Conservation (phyloP, 2,329 filamentous ascomycete genomes). For the Parasarocladium wereldwijsianum region DNA sequence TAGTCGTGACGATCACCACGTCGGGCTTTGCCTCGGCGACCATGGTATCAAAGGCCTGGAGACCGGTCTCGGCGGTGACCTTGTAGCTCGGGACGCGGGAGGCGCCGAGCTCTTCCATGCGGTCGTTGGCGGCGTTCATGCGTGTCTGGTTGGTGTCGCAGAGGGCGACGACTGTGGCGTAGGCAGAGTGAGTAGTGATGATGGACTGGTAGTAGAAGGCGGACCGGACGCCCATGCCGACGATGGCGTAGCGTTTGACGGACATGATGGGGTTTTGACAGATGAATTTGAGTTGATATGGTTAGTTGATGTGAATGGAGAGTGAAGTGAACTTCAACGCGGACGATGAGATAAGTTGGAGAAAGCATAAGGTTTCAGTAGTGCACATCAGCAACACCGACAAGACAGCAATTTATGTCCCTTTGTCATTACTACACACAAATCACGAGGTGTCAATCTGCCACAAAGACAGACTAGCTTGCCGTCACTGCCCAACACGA, state of each 20-base stretch:
- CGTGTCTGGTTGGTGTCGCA: slow-evolving; percentile 31
- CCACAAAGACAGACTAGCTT: too few species aligned
- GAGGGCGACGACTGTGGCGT: slow-evolving; percentile 24
- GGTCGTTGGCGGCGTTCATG: slow-evolving; percentile 25
- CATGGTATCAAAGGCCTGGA: slow-evolving; percentile 29
- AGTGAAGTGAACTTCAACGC: too few species aligned
- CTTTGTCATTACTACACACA: too few species aligned
- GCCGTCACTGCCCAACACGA: too few species aligned
- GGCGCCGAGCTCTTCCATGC: slow-evolving; percentile 19
- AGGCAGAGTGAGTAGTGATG: slow-evolving; percentile 21
- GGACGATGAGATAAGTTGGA: too few species aligned
- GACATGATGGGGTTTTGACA: slow-evolving; percentile 6
- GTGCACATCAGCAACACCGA: too few species aligned
- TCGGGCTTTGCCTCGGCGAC: slow-evolving; percentile 27
- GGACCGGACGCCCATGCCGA: slow-evolving; percentile 28
- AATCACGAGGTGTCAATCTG: too few species aligned
- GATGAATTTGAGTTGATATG: too few species aligned
- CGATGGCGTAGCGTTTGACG: slow-evolving; percentile 18
- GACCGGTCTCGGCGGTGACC: too few species aligned
- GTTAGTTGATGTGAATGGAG: too few species aligned
- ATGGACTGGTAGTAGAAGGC: slow-evolving; percentile 29
- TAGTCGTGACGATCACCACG: slow-evolving; percentile 32
- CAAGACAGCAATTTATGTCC: too few species aligned
- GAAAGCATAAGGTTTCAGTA: too few species aligned
- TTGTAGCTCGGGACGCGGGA: slow-evolving; percentile 25